Evolutionary conservation across 108 stramenopile species (phyloP).

Genomic region (Pseudonitzschia multistriata): DNA sequence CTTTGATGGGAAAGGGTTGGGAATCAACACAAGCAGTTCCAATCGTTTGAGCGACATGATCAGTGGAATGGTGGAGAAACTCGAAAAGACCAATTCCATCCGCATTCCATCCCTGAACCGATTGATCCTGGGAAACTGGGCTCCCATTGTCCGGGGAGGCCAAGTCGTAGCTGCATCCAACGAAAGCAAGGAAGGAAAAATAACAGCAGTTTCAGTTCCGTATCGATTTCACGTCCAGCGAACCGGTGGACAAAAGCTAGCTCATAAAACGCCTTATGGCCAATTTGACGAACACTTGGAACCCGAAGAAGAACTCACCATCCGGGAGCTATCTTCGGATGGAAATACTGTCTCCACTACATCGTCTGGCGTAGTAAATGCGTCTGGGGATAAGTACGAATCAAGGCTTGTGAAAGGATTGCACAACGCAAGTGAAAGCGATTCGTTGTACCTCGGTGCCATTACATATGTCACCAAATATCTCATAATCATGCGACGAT

Average conservation of each 20-base stretch:
- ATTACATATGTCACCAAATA: slow-evolving; percentile 9
- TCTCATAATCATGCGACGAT: neutral
- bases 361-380: neutral
- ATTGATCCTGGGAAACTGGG: neutral
- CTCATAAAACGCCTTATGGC: neutral
- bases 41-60: neutral
- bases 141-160: slow-evolving; percentile 3
- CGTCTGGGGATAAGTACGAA: neutral
- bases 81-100: slow-evolving; percentile 1
- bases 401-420: neutral
- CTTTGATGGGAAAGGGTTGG: neutral
- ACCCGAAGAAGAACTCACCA: slow-evolving; percentile 3
- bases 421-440: neutral
- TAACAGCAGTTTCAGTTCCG: neutral
- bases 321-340: neutral
- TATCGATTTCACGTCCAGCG: neutral
- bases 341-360: neutral
- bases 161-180: neutral
- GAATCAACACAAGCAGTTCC: neutral
- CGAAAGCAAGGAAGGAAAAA: neutral
- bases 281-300: slow-evolving; percentile 6
- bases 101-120: slow-evolving; percentile 8
- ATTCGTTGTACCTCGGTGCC: neutral
- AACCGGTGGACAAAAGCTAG: neutral
- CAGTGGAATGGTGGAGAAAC: neutral